Base-by-base conservation (phyloP, 2,329 filamentous ascomycete genomes). In the Cladosporium cucumerinum region DNA sequence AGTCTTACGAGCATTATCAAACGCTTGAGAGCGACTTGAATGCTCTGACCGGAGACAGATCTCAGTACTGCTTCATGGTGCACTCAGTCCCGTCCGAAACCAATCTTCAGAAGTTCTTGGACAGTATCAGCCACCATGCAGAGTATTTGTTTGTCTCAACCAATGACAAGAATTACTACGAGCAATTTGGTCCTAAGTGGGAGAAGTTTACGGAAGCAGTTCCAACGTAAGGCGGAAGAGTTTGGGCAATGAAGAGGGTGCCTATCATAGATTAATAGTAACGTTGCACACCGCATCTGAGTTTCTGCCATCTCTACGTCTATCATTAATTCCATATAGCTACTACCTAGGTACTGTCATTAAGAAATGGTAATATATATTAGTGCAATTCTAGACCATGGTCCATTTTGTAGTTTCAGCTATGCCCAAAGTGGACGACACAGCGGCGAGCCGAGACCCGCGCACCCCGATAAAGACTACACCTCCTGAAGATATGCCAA, bases 61-160 rank as follows among this genome's bases (percentile, higher is more conserved):
- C 65, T 3, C 16, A 43, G 39, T 67, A 66, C 48, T 60, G 65
- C 49, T 68, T 65, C 49, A 66, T 71, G 62, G 61, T 71, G 16
- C 68, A 69, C 58, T 71, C 69, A 10, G 64, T 69, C 21, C 67
- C 69, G 12, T 57, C 26, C 34, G 64, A 64, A 11, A 67, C 43
- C 26, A 59, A 67, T 16, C 55, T 68, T 14, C 65, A 65, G 36
- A 63, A 65, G 16, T 57, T 70, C 12, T 64, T 69, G 14, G 57
- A 58, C n/a, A 60, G 60, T 12, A 60, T 66, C 46, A 67, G 66
- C 34, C 64, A 54, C 34, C 54, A 60, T 6, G 67, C 64, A 10
- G 48, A 57, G 16, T 65, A 68, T 63, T 39, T 70, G n/a, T 70
- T 69, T 28, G 68, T 68, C 18, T 69, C 67, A 3, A 68, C 60